Conservation (phyloP, 352 stramenopile genomes). For the Lagenidium giganteum region DNA sequence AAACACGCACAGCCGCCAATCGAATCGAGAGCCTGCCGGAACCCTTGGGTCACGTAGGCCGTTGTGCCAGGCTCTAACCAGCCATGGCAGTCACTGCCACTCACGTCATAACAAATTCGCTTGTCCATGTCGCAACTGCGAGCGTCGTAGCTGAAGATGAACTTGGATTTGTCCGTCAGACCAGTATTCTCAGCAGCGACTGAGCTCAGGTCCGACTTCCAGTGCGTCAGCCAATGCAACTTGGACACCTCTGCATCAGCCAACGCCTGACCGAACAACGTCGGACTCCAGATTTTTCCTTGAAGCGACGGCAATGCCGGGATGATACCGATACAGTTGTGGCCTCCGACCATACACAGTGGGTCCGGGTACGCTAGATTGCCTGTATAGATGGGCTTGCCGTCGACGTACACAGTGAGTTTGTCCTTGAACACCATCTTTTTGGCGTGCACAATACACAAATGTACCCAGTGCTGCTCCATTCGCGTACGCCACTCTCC, state of each 20-base stretch:
- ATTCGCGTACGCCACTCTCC: too few relatives aligned
- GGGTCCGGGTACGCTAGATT: constrained; percentile 74
- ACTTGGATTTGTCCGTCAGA: constrained; percentile 50
- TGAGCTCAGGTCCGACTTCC: constrained; percentile 42
- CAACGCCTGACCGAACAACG: constrained; percentile 47
- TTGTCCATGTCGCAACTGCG: constrained; percentile 38
- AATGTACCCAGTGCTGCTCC: constrained; percentile 54
- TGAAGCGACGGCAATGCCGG: constrained; percentile 43
- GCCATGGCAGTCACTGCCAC: constrained; percentile 48
- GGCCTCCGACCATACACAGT: constrained; percentile 54
- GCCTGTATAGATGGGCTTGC: constrained; percentile 44
- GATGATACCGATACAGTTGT: constrained; percentile 67
- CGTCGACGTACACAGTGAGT: constrained; percentile 64
- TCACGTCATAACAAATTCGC: constrained; percentile 52
- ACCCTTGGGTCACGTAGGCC: constrained; percentile 35
- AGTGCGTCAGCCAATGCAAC: constrained; percentile 52
- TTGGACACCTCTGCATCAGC: constrained; percentile 45
- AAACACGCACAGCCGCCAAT: constrained; percentile 56
- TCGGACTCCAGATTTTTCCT: constrained; percentile 72
- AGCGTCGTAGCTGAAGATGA: constrained; percentile 62
- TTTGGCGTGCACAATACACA: constrained; percentile 79
- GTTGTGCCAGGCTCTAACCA: constrained; percentile 51
- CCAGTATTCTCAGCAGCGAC: constrained; percentile 43
- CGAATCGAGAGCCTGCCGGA: constrained; percentile 42
- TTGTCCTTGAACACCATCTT: constrained; percentile 91